These are phyloP conservation scores for Jasminum sambac DNA, from an alignment of 257 asterid species.

Conservation along the genomic window DNA sequence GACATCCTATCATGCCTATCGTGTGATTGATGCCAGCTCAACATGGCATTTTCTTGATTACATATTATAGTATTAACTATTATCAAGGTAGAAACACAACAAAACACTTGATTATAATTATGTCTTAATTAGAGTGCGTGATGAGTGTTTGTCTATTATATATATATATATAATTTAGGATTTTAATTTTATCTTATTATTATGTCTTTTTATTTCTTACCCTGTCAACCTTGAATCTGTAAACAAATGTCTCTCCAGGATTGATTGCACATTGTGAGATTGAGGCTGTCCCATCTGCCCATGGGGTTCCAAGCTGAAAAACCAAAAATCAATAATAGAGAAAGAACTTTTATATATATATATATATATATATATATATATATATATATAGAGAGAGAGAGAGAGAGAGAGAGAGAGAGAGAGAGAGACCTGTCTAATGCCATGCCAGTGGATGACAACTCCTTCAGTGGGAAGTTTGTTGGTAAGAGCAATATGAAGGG, in stretches of 20 bases:
- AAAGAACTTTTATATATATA: no score
- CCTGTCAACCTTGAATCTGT: constrained; percentile 61
- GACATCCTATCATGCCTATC: no score
- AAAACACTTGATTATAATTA: no score
- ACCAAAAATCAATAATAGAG: not conserved
- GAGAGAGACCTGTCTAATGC: constrained; percentile 63
- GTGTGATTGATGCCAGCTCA: constrained; percentile 7
- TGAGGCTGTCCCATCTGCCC: constrained; percentile 90
- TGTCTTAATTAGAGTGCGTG: no score
- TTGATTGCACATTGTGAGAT: constrained; percentile 82
- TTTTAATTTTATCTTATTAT: no score
- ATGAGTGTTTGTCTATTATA: no score
- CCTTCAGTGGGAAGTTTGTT: constrained; percentile 75
- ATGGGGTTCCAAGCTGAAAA: constrained; percentile 72
- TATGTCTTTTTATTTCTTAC: constrained; percentile 37
- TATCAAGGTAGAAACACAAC: not conserved
- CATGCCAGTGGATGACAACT: constrained; percentile 85
- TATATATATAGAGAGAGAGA: no score
- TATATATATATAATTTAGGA: no score
- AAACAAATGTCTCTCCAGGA: constrained; percentile 75
- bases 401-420: not conserved
- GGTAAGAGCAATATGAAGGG: constrained; percentile 54
- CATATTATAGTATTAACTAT: no score
- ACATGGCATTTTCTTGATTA: not conserved
- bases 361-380: no score